phyloP scores from a whole-genome alignment of 768 basidiomycete species.

The Termitomyces eurrhizus region DNA sequence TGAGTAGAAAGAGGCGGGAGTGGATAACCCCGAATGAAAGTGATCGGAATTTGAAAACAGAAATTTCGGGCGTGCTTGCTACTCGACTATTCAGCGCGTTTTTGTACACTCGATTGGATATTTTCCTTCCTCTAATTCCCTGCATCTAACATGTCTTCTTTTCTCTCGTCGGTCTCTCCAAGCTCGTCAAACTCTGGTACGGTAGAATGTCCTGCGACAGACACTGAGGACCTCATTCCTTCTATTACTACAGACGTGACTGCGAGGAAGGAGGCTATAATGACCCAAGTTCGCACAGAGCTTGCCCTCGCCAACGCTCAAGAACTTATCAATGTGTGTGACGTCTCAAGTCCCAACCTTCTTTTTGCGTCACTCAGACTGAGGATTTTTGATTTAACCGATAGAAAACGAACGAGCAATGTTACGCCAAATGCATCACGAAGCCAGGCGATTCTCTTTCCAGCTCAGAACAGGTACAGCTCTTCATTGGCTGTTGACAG shows the following conservation, averaged over 20 bases:
- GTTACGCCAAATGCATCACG: constrained; percentile 71
- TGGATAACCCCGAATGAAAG: constrained; percentile 4
- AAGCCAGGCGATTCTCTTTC: constrained; percentile 72
- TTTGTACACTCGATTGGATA: neutral
- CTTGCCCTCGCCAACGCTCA: constrained; percentile 73
- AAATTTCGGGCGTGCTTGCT: constrained; percentile 10
- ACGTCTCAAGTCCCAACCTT: neutral
- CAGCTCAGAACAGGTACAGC: constrained; percentile 63
- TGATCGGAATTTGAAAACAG: constrained; percentile 14
- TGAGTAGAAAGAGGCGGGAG: neutral
- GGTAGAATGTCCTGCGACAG: neutral
- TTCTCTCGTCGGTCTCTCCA: neutral
- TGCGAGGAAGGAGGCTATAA: constrained; percentile 49
- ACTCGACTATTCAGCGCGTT: neutral
- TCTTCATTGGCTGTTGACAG: neutral
- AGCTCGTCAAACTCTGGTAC: neutral
- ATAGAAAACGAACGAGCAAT: constrained; percentile 78
- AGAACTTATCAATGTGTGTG: constrained; percentile 71
- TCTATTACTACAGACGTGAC: constrained; percentile 32
- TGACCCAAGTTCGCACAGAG: constrained; percentile 65
- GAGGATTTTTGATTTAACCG: neutral
- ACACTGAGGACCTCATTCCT: neutral
- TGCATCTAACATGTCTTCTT: constrained; percentile 10
- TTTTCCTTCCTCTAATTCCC: neutral
- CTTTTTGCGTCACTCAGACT: neutral